Base-by-base conservation (phyloP, 2,329 filamentous ascomycete genomes). In the Alternaria consortialis region DNA sequence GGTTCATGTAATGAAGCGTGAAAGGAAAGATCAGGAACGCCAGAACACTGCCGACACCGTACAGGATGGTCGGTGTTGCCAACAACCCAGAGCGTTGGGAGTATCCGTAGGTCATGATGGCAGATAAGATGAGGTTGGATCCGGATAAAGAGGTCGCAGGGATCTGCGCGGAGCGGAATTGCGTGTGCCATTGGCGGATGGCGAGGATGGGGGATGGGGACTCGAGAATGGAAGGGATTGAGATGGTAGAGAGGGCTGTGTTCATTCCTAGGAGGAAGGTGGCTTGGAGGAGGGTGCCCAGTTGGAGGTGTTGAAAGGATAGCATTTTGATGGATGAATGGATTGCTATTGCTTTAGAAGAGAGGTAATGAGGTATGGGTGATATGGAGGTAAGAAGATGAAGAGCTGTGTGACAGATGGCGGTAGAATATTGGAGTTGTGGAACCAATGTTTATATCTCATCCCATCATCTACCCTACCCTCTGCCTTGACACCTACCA, bases 201-300 rank as follows among this genome's bases (percentile, higher is more conserved):
- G 53, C 53, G n/a, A 55, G 42, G 4, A 55, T 55, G 0, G 53
- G 53, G 8, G 53, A 55, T 0, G 53, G 53, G 7, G 53, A 55
- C 3, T 47, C 17, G 8, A 55, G 42, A 0, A 55, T 27, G 31
- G 53, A 47, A 5, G 53, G 43, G 6, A 56, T 56, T 0, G 53
- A 56, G n/a, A 56, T 56, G 6, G n/a, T 50, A 7, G 39, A 47
- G 0, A 56, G 2, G 34, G 53, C 53, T 2, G 43, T 50, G 25
- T 50, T 56, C 42, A 56, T 31, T 7, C 43, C 43, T 4, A 50
- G 34, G 32, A 56, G 53, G 9, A 56, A 56, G n/a, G 53, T 56
- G 8, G 53, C 53, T 32, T 56, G 53, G 11, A 56, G 25, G 5
- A 56, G 34, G 8, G 34, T 56, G 25, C 43, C 25, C 3, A 56